Evolutionary conservation across 2,329 filamentous ascomycete species (phyloP), one percentile per base, ranked within the genome.

Genomic region (Cladorrhinum sp.): DNA sequence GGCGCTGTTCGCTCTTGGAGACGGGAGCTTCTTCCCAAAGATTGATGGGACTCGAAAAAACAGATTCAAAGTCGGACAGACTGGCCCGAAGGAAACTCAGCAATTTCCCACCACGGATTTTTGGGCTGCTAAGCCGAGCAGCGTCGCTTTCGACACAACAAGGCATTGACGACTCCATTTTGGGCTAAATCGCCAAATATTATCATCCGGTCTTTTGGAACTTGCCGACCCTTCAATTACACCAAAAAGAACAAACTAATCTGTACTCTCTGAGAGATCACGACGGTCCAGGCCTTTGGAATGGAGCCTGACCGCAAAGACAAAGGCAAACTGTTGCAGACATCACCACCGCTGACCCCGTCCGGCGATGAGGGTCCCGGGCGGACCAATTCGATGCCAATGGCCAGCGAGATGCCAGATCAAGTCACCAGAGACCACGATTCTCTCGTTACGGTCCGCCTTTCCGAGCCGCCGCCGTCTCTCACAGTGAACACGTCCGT

Each of bases 371-470:
- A 51, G 51, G 28, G 24, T 24, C 23, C 49, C 23, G 60, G 21
- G 3, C 59, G 48, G 55, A 55, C 62, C 55, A 64, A 61, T 49
- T 57, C 63, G 26, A 63, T 65, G 28, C 64, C 68, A 30, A 60
- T 62, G 18, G 55, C 57, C 12, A 39, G 65, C 16, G 64, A 64
- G 51, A 55, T 60, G n/a, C 59, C 64, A 23, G 65, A 60, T 16
- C 4, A 2, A 53, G 60, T 64, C 30, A 56, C 52, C 16, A 62
- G 64, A 61, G 71, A 73, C 7, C 76, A 78, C 65, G 86, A 88
- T 72, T 89, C 86, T 0, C 86, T 89, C 78, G 85, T 89, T 21
- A 89, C 86, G 2, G 86, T 89, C 18, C 81, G 85, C 46, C 77
- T 89, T 50, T 88, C 86, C 2, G 86, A 87, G 67, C 73, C 77